A percentile compares a stretch with the other conserved stretches of the same genome.
Evolutionary conservation across 768 basidiomycete genomes (phyloP).

Genomic region (Boletus vermiculosoides): DNA sequence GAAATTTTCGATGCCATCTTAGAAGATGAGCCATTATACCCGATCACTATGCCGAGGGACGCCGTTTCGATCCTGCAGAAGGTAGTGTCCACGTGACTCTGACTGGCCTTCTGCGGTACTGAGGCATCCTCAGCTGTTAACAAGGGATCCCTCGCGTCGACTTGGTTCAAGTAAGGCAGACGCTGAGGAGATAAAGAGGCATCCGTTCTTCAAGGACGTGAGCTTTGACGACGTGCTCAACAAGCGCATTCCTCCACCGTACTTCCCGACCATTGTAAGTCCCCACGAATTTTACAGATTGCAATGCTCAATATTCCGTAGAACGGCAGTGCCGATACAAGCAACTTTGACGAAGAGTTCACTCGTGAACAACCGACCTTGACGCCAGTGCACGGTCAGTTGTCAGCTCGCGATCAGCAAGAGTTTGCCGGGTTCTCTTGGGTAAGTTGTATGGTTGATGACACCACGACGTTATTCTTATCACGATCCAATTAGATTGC

Average conservation of each 20-base stretch:
- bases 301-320: slow-evolving; percentile 30
- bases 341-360: slow-evolving; percentile 97
- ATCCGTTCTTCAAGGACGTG: slow-evolving; percentile 98
- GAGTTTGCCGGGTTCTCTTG: slow-evolving; percentile 98
- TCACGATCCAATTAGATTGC: slow-evolving; percentile 33
- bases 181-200: slow-evolving; percentile 95
- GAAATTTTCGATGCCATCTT: slow-evolving; percentile 99
- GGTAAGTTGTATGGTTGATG: slow-evolving; percentile 42
- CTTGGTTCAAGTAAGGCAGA: slow-evolving; percentile 90
- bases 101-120: slow-evolving; percentile 1
- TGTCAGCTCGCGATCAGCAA: slow-evolving; percentile 85
- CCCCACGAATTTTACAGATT: neutral
- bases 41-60: slow-evolving; percentile 98
- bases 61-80: slow-evolving; percentile 95
- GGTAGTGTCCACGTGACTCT: slow-evolving; percentile 41
- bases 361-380: slow-evolving; percentile 95
- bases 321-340: slow-evolving; percentile 85
- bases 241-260: slow-evolving; percentile 96
- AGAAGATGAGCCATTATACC: slow-evolving; percentile 97
- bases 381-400: slow-evolving; percentile 94
- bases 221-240: slow-evolving; percentile 96
- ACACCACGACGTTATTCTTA: neutral
- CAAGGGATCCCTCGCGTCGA: slow-evolving; percentile 86
- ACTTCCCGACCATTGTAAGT: slow-evolving; percentile 93
- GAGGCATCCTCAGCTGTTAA: slow-evolving; percentile 63